Percentiles rank a stretch among this genome's conserved stretches.
Conservation (phyloP, 73 alveolate species). For the Durusdinium trenchii region DNA sequence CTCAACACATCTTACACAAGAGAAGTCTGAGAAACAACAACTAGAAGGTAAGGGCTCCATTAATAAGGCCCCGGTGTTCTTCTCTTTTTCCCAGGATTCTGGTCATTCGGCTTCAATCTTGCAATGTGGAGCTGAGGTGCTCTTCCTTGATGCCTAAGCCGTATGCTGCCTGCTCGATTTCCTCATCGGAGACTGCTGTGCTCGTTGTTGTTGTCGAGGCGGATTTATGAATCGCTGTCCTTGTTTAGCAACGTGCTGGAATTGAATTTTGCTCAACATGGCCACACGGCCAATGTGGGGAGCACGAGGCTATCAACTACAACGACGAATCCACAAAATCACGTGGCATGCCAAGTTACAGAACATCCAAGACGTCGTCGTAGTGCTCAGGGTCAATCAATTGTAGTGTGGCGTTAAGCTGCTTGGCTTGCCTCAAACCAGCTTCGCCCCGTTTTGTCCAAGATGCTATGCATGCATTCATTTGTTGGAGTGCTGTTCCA, state of each 20-base stretch:
- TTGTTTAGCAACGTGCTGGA: background rate
- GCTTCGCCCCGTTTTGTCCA: too few relatives aligned
- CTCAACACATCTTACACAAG: too few relatives aligned
- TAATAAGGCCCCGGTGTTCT: too few relatives aligned
- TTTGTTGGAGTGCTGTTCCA: too few relatives aligned
- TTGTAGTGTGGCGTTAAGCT: constrained; percentile 66
- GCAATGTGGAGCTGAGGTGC: constrained; percentile 51
- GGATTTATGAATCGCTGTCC: constrained; percentile 9
- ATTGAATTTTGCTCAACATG: background rate
- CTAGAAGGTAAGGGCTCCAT: too few relatives aligned
- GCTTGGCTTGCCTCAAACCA: constrained; percentile 16
- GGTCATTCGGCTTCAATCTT: too few relatives aligned
- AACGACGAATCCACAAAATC: background rate
- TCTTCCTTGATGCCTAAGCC: constrained; percentile 36
- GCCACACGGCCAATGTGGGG: background rate
- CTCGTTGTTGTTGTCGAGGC: constrained; percentile 11
- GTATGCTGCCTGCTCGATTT: background rate
- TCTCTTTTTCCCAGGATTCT: too few relatives aligned
- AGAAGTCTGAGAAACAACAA: too few relatives aligned
- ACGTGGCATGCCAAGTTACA: constrained; percentile 6
- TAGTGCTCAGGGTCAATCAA: constrained; percentile 41
- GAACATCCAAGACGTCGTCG: constrained; percentile 38
- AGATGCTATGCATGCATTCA: too few relatives aligned
- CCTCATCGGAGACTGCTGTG: constrained; percentile 11
- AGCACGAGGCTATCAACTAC: background rate